Conservation (phyloP, 495 filamentous ascomycete genomes). For the Sordaria brevicollis region DNA sequence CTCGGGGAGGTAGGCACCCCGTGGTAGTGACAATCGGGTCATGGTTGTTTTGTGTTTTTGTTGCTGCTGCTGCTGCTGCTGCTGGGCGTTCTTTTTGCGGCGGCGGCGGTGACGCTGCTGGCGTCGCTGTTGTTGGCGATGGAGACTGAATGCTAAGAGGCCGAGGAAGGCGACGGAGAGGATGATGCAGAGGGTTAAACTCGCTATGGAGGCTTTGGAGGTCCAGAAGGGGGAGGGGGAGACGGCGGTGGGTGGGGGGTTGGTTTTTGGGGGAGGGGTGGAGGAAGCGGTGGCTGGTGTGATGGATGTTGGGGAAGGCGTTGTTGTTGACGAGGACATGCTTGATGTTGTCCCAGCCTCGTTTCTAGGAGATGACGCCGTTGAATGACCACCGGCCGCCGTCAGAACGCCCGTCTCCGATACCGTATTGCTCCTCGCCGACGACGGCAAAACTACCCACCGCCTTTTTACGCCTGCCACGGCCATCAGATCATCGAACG, state of each 20-base stretch:
- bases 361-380: not conserved
- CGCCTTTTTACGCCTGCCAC: not conserved
- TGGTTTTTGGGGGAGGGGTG: not conserved
- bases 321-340: not conserved
- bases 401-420: not conserved
- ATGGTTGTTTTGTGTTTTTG: not conserved
- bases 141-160: not conserved
- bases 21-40: not conserved
- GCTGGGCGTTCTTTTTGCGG: too few species aligned
- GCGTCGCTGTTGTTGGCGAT: not conserved
- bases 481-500: not conserved
- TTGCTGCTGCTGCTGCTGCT: too few species aligned
- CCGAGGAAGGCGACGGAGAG: not conserved
- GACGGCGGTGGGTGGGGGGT: not conserved
- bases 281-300: not conserved
- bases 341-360: not conserved
- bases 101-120: too few species aligned
- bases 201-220: not conserved
- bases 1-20: not conserved
- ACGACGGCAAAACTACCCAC: not conserved
- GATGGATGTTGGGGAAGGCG: not conserved
- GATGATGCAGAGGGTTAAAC: not conserved
- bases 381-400: not conserved
- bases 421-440: not conserved
- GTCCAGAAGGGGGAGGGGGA: not conserved